Evolutionary conservation across 2,329 filamentous ascomycete genomes (phyloP), one percentile per base, ranked within the genome.

Genomic region (Blastomyces emzantsi): DNA sequence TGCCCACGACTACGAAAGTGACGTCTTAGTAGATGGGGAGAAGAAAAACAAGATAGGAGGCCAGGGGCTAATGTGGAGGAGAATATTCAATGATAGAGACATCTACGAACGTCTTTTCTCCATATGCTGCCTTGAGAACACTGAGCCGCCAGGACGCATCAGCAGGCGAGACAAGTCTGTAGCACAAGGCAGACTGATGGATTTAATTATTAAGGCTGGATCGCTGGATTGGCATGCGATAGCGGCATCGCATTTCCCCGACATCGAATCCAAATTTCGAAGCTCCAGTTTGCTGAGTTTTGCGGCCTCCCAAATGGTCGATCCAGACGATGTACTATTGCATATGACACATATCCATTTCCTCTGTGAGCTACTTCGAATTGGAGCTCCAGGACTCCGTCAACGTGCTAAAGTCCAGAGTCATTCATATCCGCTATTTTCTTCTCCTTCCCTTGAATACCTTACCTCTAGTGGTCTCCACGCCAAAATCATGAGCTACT

Each of bases 261-360:
- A 84, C 2, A 73, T 86, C 2, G 85, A 87, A 65, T 64, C 69
- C 17, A 72, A 70, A 60, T 77, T 75, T 59, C 63, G 73, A 41
- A 76, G 74, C 63, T 73, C 66, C 19, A 75, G 80, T 55, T 71
- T 87, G 9, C 74, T 87, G 2, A 80, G 85, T 43, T 87, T 85
- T 64, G 81, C 80, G 6, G 75, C 81, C 3, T 72, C 77, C 59
- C 76, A 78, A 52, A 86, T 86, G 83, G 80, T 86, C 2, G 80
- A 87, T 65, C 77, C 74, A 56, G 79, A 79, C 41, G 84, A 87
- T 69, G 78, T 86, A 3, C 73, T 87, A 58, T 83, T 86, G 82
- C 80, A 85, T 66, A 81, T 84, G 74, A 83, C 81, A 5, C 73
- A 85, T 52, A 75, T 87, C 64, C 80, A 83, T 66, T 86, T 86